These are phyloP conservation scores for Hypoxylon trugodes DNA, from an alignment of 495 filamentous ascomycete species.

Conservation along the genomic window DNA sequence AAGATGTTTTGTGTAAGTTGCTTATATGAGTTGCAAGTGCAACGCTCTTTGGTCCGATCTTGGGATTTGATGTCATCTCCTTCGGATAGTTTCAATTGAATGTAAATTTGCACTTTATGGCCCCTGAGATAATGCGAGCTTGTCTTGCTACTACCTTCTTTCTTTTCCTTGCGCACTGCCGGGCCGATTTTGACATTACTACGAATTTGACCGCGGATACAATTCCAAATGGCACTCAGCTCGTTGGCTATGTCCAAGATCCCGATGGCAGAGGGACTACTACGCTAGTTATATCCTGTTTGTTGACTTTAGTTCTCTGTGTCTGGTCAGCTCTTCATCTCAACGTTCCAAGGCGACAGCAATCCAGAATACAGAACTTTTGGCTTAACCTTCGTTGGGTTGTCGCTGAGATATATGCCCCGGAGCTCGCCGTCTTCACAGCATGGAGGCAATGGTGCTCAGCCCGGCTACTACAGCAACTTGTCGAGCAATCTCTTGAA, in stretches of 20 bases:
- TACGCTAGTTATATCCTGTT: neutral
- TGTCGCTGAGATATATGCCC: neutral
- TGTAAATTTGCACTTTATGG: neutral
- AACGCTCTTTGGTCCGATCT: neutral
- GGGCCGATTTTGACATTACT: neutral
- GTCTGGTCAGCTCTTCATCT: neutral
- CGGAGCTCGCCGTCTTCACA: neutral
- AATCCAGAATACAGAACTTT: neutral
- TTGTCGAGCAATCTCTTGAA: neutral
- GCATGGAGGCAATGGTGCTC: slow-evolving; percentile 1
- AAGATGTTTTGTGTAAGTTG: neutral
- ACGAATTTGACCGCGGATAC: neutral
- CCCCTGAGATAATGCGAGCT: neutral
- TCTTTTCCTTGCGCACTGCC: neutral
- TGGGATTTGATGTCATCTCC: neutral
- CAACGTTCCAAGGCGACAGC: neutral
- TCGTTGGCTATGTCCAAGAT: slow-evolving; percentile 3
- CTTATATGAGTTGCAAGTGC: neutral
- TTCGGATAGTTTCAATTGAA: neutral
- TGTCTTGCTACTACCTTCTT: neutral
- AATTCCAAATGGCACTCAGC: neutral
- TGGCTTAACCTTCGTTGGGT: neutral
- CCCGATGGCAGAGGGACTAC: neutral
- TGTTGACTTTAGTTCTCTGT: neutral
- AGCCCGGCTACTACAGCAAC: neutral